Conservation (phyloP, 371 early-diverging fungal genomes). For the Circinella minor region DNA sequence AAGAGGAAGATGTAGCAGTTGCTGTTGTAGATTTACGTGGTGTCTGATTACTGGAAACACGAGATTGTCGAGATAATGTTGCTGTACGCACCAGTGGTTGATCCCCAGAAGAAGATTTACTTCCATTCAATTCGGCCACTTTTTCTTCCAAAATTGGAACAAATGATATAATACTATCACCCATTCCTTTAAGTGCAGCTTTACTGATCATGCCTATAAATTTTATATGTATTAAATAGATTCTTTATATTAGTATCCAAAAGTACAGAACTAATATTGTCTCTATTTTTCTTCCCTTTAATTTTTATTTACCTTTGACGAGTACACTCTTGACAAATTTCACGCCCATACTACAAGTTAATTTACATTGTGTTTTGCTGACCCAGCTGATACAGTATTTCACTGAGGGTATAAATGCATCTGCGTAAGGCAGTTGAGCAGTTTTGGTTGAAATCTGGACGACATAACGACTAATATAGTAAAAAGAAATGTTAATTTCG, state of each 20-base stretch:
- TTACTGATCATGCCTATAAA: conserved; percentile 42
- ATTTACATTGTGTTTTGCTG: conserved; percentile 43
- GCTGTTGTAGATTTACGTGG: conserved; percentile 7
- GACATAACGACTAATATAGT: conserved; percentile 35
- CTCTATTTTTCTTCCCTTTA: too few relatives aligned
- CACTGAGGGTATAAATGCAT: conserved; percentile 61
- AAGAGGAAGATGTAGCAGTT: neutral
- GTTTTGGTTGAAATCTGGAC: conserved; percentile 52
- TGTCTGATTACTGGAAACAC: neutral
- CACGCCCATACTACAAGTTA: conserved; percentile 57
- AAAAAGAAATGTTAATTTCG: neutral
- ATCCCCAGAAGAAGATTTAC: neutral
- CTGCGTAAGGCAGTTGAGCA: conserved; percentile 61
- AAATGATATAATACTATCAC: conserved; percentile 36
- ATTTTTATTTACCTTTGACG: conserved; percentile 44
- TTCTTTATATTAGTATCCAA: too few relatives aligned
- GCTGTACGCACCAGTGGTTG: neutral
- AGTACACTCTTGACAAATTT: conserved; percentile 60
- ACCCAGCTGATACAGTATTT: conserved; percentile 64
- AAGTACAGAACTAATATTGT: neutral
- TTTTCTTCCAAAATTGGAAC: conserved; percentile 33
- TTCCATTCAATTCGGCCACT: neutral
- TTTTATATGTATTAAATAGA: too few relatives aligned
- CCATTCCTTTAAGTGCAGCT: conserved; percentile 51
- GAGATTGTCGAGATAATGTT: neutral